These are phyloP conservation scores for Amoebophrya sp. DNA, from an alignment of 169 alveolate species.

Conservation along the genomic window DNA sequence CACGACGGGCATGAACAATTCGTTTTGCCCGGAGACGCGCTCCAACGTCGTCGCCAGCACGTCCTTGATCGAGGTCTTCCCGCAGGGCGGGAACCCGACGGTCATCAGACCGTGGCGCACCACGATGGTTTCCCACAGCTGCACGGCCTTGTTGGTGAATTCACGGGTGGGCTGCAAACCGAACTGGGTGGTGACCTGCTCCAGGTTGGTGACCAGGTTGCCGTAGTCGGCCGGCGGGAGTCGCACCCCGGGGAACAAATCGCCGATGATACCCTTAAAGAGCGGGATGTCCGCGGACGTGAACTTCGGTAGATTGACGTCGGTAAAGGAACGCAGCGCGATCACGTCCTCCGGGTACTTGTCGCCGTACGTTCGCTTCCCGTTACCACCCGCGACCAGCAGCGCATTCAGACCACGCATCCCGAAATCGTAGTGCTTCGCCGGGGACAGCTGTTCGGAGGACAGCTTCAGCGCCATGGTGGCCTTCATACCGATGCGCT, in stretches of 20 bases:
- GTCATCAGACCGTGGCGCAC: constrained; percentile 88
- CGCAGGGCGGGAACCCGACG: constrained; percentile 78
- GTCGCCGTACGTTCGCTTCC: constrained; percentile 64
- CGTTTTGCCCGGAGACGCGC: constrained; percentile 52
- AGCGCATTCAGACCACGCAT: constrained; percentile 88
- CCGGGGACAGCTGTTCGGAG: constrained; percentile 81
- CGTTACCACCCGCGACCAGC: constrained; percentile 80
- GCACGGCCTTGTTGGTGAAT: constrained; percentile 61
- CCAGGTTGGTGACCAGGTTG: constrained; percentile 54
- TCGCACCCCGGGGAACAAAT: constrained; percentile 83
- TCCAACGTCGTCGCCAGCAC: constrained; percentile 60
- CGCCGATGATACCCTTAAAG: constrained; percentile 76
- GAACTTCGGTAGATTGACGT: constrained; percentile 82
- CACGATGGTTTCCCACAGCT: constrained; percentile 75
- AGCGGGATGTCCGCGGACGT: constrained; percentile 77
- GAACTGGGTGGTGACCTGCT: constrained; percentile 44
- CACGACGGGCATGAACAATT: constrained; percentile 58
- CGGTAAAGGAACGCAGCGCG: constrained; percentile 73
- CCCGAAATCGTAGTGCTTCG: constrained; percentile 82
- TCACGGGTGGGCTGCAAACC: constrained; percentile 55
- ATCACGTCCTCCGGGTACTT: constrained; percentile 60
- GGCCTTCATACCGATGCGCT: constrained; percentile 80
- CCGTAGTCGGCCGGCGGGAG: constrained; percentile 66
- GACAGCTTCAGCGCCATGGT: constrained; percentile 75
- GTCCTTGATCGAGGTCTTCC: constrained; percentile 67